Evolutionary conservation across 2,329 filamentous ascomycete genomes (phyloP).

Genomic region (Ophiostoma sp.): DNA sequence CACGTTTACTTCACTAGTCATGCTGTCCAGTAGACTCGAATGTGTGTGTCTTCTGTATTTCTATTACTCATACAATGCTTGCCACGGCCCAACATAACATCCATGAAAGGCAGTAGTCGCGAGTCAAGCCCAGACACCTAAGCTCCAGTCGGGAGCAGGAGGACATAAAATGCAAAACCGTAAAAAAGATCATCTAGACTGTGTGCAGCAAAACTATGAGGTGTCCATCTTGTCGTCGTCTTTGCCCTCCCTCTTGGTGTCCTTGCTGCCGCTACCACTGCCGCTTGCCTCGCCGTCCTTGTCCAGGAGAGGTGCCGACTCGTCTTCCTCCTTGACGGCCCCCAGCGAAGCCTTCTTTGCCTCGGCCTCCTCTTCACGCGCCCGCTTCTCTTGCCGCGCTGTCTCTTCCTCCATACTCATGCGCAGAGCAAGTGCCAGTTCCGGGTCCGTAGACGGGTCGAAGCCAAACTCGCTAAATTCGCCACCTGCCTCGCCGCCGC

Average conservation of each 20-base stretch:
- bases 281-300: conserved; percentile 60
- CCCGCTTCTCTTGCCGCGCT: conserved; percentile 81
- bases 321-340: conserved; percentile 73
- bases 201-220: conserved; percentile 48
- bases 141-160: neutral
- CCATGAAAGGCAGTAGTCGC: too few species aligned
- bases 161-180: conserved; percentile 6
- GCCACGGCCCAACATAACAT: neutral
- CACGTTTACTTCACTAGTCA: neutral
- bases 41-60: neutral
- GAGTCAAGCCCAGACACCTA: neutral
- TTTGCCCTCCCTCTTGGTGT: conserved; percentile 46
- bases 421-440: conserved; percentile 85
- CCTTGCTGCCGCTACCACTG: conserved; percentile 39
- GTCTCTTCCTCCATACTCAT: conserved; percentile 99
- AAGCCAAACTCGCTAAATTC: conserved; percentile 78
- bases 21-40: neutral
- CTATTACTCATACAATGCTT: conserved; percentile 9
- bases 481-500: conserved; percentile 50
- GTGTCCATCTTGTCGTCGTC: conserved; percentile 80
- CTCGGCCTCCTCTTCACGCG: conserved; percentile 66
- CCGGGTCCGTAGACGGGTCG: conserved; percentile 85
- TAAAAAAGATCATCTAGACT: neutral
- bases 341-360: conserved; percentile 52
- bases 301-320: conserved; percentile 58